Evolutionary conservation across 1,284 basidiomycete species (phyloP), one percentile per base, ranked within the genome.

Genomic region (Coniferiporia sulphurascens): DNA sequence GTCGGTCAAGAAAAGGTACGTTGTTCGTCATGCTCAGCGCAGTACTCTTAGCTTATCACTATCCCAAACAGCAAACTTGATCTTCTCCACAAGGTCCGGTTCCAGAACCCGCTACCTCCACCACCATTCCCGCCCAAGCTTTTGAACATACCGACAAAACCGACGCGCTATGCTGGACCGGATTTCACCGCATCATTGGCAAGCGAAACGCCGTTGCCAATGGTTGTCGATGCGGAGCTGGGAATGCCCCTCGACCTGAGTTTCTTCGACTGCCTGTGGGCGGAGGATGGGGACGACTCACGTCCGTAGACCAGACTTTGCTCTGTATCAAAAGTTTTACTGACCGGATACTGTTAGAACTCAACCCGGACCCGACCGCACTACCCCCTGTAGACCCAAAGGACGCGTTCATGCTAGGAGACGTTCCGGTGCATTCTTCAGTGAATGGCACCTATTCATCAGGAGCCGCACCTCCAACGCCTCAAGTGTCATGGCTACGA

Each of bases 41-140:
- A 34, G 21, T 3, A 13, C 7, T 1, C 12, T 49, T 49, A 6
- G 27, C 10, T 13, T 34, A 32, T 10, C 6, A 34, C 8, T 49
- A 4, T 22, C 32, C 17, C 19, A 2, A 49, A 48, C 72, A 80
- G 84, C 63, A 93, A 93, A 75, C 78, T 92, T 51, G 94, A 97
- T 72, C 83, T 98, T 43, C 78, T 97, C 58, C 91, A 96, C 57
- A 86, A 92, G 58, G 93, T 96, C 32, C 89, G 95, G 15, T 97
- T 95, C 73, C 83, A 87, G 52, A 96, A 98, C 74, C 93, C 93
- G 3, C 83, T 98, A 2, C 95, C 95, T 2, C 80, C 93, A 9
- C 95, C 95, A 41, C 93, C 95, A 76, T 97, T 92, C 78, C 94
- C 95, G 12, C 94, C 95, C 43, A 96, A 96, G 74, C 77, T 97